Base-by-base conservation (phyloP, 257 asterid species). In the Apocynum venetum region DNA sequence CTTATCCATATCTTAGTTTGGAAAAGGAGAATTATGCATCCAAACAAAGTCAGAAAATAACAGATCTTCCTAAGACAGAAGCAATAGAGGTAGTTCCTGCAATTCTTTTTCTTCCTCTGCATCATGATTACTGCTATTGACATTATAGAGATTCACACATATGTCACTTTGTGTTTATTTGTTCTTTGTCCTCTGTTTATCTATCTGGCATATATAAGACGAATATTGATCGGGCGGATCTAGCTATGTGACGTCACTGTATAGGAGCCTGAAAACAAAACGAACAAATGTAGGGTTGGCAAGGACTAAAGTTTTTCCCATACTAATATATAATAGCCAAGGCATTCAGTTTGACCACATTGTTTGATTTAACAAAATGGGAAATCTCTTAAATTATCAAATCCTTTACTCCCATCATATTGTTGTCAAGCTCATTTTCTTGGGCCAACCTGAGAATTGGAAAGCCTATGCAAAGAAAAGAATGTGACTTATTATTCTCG, bases 21-120 rank as follows among this genome's bases (percentile, higher is more conserved):
- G 68, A 73, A 80, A 80, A 87, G 88, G 86, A 85, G 73, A 84
- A 73, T 76, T 80, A 73, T 66, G 57, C 76, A 69, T 76, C 67
- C 80, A 75, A 82, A 63, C 89, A 70, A 41, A 72, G 79, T 78
- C 88, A 73, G 80, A 86, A 86, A 76, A 55, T 85, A 80, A 72
- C 83, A 35, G 71, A 74, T 72, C 88, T 85, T 83, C 88, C 92
- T 51, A 75, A 73, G 14, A 44, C 66, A 73, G 73, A 89, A 80
- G 88, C 78, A 65, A 64, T 96, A 6, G 98, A 96, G 94, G 99
- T 95, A 86, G 31, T 81, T 80, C 70, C 57, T 72, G 44, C 44
- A 49, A 25, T 25, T 0, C 31, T 25, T 25, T 25, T 25, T 25
- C 31, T 25, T 36, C 25, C 47, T 65, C 57, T 61, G 17, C 68